Conservation (phyloP, 768 basidiomycete genomes). For the Filobasidium floriforme region DNA sequence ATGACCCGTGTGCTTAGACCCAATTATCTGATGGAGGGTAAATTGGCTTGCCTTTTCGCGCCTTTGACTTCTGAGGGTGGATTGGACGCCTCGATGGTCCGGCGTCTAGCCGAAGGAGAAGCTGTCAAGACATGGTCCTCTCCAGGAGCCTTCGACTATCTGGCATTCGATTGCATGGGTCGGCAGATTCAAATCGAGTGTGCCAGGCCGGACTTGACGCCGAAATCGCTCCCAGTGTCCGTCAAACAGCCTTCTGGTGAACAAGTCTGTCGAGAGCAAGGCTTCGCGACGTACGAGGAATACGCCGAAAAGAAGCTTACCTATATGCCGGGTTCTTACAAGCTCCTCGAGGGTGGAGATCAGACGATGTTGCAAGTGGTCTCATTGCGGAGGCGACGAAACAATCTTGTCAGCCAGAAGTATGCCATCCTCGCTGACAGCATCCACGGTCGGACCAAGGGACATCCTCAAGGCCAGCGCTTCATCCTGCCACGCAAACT, state of each 20-base stretch:
- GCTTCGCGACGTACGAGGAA: conserved; percentile 8
- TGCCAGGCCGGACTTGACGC: conserved; percentile 6
- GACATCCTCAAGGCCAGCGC: conserved; percentile 9
- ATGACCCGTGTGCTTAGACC: conserved; percentile 5
- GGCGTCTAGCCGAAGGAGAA: background rate
- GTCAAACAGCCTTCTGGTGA: conserved; percentile 1
- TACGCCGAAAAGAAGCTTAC: conserved; percentile 6
- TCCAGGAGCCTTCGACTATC: background rate
- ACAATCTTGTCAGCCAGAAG: conserved; percentile 17
- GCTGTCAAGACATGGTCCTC: background rate
- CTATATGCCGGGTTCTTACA: conserved; percentile 5
- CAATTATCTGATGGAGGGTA: background rate
- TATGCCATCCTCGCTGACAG: conserved; percentile 10
- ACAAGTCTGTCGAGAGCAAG: conserved; percentile 3
- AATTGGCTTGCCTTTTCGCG: conserved; percentile 1
- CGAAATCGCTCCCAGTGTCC: background rate
- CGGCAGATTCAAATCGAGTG: conserved; percentile 7
- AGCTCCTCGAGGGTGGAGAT: background rate
- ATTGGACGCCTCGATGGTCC: background rate
- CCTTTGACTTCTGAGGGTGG: background rate
- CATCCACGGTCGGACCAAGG: conserved; percentile 15
- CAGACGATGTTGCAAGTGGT: conserved; percentile 16
- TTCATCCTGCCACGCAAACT: conserved; percentile 1
- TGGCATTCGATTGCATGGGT: conserved; percentile 5
- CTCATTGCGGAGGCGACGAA: conserved; percentile 7